Evolutionary conservation across 805 yeast genomes (phyloP).

Genomic region (Saccharomycopsis selenospora): DNA sequence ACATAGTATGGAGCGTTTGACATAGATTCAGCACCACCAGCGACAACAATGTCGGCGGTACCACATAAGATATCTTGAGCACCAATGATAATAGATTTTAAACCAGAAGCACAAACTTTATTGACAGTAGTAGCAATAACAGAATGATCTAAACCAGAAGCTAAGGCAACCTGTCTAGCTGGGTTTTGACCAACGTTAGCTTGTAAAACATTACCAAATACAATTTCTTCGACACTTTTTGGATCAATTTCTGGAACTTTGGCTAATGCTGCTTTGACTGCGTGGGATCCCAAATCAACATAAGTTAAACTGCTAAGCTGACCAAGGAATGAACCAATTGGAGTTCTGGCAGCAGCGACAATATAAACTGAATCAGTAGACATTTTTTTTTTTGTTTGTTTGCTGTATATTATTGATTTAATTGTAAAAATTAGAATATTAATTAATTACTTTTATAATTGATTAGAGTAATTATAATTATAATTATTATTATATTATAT

Average conservation of each 20-base stretch:
- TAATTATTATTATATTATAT: too few relatives aligned
- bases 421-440: too few relatives aligned
- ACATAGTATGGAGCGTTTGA: slow-evolving; percentile 89
- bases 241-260: slow-evolving; percentile 76
- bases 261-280: slow-evolving; percentile 80
- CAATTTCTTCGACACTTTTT: slow-evolving; percentile 74
- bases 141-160: slow-evolving; percentile 78
- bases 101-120: slow-evolving; percentile 96
- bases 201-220: slow-evolving; percentile 86
- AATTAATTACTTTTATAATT: too few relatives aligned
- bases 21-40: slow-evolving; percentile 98
- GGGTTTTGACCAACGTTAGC: slow-evolving; percentile 97
- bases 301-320: slow-evolving; percentile 64
- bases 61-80: slow-evolving; percentile 88
- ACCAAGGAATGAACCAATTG: slow-evolving; percentile 93
- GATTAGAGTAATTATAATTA: too few relatives aligned
- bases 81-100: slow-evolving; percentile 84
- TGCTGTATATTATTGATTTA: too few relatives aligned
- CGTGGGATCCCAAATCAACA: slow-evolving; percentile 85
- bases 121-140: slow-evolving; percentile 86
- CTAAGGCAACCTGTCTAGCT: slow-evolving; percentile 93
- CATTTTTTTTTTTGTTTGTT: too few relatives aligned
- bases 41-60: slow-evolving; percentile 83
- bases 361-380: slow-evolving; percentile 63
- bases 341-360: slow-evolving; percentile 89